Percentiles rank a stretch among this genome's conserved stretches.
Evolutionary conservation across 2,329 filamentous ascomycete genomes (phyloP).

Genomic region (Cyphellophora europaea): DNA sequence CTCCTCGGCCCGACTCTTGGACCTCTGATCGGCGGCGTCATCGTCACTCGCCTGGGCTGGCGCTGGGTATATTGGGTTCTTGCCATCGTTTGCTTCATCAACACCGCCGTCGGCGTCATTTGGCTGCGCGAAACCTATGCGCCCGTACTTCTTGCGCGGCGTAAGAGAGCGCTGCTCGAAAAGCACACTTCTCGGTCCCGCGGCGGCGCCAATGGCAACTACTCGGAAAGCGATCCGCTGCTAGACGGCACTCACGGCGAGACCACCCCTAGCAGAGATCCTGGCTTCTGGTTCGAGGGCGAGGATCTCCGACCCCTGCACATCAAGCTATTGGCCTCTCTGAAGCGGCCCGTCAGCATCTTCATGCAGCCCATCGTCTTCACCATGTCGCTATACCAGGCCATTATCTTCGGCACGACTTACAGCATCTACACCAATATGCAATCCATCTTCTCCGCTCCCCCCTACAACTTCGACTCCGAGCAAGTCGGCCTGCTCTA

Average conservation of each 20-base stretch:
- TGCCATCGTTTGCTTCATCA: conserved; percentile 27
- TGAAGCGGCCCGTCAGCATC: conserved; percentile 46
- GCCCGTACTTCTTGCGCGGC: conserved; percentile 46
- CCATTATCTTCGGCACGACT: conserved; percentile 47
- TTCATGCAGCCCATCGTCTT: conserved; percentile 47
- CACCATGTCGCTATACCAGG: conserved; percentile 50
- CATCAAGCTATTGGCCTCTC: conserved; percentile 45
- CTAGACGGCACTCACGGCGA: not conserved
- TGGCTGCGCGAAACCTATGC: conserved; percentile 53
- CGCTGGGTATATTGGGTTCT: conserved; percentile 40
- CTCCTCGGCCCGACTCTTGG: conserved; percentile 14
- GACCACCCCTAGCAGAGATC: not conserved
- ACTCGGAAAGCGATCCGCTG: conserved; percentile 23
- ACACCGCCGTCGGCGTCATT: conserved; percentile 50
- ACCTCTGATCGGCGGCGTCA: conserved; percentile 33
- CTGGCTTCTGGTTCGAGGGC: not conserved
- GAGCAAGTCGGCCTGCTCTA: conserved; percentile 32
- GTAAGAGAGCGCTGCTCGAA: conserved; percentile 42
- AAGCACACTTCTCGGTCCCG: conserved; percentile 14
- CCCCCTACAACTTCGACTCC: conserved; percentile 24
- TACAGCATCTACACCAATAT: conserved; percentile 33
- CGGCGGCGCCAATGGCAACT: conserved; percentile 6
- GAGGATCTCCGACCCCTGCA: conserved; percentile 11
- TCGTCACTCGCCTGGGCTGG: conserved; percentile 36
- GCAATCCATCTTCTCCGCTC: conserved; percentile 48